phyloP scores from a whole-genome alignment of 225 moss, liverwort and hornwort species.

The Marchantia paleacea region DNA sequence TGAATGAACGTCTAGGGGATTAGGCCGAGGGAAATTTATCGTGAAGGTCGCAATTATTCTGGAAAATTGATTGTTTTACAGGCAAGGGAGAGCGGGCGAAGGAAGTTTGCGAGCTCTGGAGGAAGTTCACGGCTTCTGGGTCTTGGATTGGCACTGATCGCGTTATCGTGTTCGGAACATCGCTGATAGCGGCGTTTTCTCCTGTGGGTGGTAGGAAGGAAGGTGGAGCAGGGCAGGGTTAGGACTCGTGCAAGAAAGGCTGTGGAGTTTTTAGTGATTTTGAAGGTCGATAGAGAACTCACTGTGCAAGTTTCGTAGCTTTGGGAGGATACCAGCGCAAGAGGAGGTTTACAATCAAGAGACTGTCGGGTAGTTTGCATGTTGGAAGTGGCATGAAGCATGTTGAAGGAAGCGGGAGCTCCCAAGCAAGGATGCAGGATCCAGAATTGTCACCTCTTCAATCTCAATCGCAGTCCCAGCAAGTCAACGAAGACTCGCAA shows the following conservation, averaged over 20 bases:
- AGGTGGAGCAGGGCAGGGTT: background rate
- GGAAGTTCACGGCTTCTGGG: no score
- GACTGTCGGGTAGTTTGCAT: conserved; percentile 32
- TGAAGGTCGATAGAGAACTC: background rate
- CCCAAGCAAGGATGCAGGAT: conserved; percentile 50
- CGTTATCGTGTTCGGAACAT: background rate
- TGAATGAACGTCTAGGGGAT: background rate
- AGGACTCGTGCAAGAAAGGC: background rate
- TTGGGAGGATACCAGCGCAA: background rate
- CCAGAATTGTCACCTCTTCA: conserved; percentile 36
- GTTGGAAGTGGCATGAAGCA: conserved; percentile 78
- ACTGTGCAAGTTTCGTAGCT: no score
- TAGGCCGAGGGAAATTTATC: background rate
- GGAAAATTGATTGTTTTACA: background rate
- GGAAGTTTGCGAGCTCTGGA: background rate
- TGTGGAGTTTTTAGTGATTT: background rate
- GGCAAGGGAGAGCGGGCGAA: background rate
- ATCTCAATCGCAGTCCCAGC: conserved; percentile 41
- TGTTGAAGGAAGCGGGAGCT: conserved; percentile 72
- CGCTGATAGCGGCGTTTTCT: background rate
- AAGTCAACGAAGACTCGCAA: conserved; percentile 56
- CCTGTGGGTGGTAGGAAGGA: background rate
- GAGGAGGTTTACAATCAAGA: background rate
- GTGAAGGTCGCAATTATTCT: background rate
- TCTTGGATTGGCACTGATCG: background rate